Base-by-base conservation (phyloP, 169 alveolate species). In the Cryptosporidium meleagridis region DNA sequence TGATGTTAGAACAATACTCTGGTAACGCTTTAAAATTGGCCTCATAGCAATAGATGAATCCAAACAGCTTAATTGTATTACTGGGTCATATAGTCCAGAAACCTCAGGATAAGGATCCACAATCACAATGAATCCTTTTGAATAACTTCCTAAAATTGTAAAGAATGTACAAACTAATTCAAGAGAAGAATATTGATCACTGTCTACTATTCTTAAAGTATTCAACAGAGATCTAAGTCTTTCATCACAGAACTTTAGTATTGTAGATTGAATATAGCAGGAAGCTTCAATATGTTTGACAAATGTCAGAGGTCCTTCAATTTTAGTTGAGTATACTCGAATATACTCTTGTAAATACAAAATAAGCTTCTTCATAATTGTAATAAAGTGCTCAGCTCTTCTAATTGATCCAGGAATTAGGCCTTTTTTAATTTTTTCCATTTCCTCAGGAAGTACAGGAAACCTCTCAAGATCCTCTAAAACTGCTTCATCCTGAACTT, bases 51-150 rank as follows among this genome's bases (percentile, higher is more conserved):
- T 93, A 10, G 99, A 96, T 10, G 99, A 97, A 87, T 98, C 99
- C 84, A 98, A 84, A 92, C 99, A 98, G 45, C 97, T 95, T 71
- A 97, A 95, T 85, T 96, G 97, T 52, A 97, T 91, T n/a, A 96
- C 91, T 0, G 99, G 99, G 58, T 97, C 99, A 87, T 97, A 95
- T 21, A 96, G 85, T 52, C 97, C 97, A 31, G 94, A 93, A 12
- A 97, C 98, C 69, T 97, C 98, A 1, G 99, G 99, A 73, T 96
- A 97, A 8, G 99, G 99, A 41, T 98, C 99, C 58, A 96, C 96
- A 6, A 98, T 96, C 7, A 98, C 96, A 52, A 97, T 95, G 86
- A 98, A 98, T 6, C 99, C 99, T 48, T 96, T 96, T 18, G 95
- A 85, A 73, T 98, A 97, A 0, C 98, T 96, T 26, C 98, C 98